Evolutionary conservation across 768 basidiomycete species (phyloP), one percentile per base, ranked within the genome.

Genomic region (Suillus alpinus): DNA sequence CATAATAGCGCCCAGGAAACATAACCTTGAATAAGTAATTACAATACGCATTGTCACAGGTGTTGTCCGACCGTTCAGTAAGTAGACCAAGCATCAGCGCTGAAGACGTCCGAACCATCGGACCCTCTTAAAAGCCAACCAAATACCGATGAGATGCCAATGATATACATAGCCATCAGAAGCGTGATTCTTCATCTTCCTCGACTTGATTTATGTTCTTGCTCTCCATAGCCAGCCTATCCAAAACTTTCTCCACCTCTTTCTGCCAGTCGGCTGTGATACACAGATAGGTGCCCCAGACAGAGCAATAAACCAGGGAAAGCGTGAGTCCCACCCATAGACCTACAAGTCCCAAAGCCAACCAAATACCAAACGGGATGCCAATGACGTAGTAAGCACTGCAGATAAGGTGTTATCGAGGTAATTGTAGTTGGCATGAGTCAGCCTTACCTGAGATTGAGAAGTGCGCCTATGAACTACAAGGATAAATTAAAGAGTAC

Each of bases 281-380:
- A 53, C 80, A 83, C 1, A 86, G 66, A 68, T 76, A 78, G 1
- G 84, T 78, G 3, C 88, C 87, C 16, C 84, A 69, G 8, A 49
- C 80, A 77, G 73, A 87, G 86, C 13, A 86, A 72, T 55, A 93
- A n/a, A 90, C 75, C 23, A 93, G 77, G 1, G 89, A 85, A 6
- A 83, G 68, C 0, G 90, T 91, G 39, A 95, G 76, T 14, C 94
- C 94, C 44, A 89, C 78, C 95, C 94, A 97, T 14, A 97, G 81
- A 0, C 95, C 95, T 18, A 78, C 76, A 14, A 97, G 78, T 0
- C 78, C 85, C 71, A 83, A 94, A 3, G 90, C 81, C 6, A 95
- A 85, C 74, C 83, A 91, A 56, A 94, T 75, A 12, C 92, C 95
- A 49, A 92, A 77, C 0, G 94, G 94, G 53, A 96, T 88, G 31